These are phyloP conservation scores for Omphalotus olearius DNA, from an alignment of 1,284 basidiomycete species.

Conservation along the genomic window DNA sequence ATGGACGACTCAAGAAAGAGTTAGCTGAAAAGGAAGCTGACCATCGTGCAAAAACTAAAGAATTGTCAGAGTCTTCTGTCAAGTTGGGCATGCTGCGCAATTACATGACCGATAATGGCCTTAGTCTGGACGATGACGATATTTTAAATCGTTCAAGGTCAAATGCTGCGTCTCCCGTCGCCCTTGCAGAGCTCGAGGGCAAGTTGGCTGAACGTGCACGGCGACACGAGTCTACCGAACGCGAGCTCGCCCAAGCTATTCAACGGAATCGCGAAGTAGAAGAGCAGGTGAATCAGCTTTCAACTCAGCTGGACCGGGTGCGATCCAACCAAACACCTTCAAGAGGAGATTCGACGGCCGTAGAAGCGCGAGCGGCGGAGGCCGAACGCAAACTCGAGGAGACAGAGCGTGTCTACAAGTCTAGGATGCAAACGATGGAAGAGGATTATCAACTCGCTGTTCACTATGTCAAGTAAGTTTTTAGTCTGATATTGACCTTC, in stretches of 20 bases:
- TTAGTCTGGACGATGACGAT: conserved; percentile 71
- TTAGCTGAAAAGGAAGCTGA: conserved; percentile 67
- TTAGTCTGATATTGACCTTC: conserved; percentile 6
- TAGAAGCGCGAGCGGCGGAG: conserved; percentile 59
- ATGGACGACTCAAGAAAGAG: conserved; percentile 68
- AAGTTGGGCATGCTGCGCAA: conserved; percentile 81
- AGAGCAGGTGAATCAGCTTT: conserved; percentile 58
- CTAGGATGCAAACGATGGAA: conserved; percentile 81
- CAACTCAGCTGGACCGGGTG: conserved; percentile 61
- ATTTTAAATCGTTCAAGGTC: conserved; percentile 34
- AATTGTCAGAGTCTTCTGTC: conserved; percentile 70
- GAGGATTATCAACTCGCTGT: conserved; percentile 94
- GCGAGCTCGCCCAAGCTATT: conserved; percentile 60
- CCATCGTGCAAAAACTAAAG: conserved; percentile 63
- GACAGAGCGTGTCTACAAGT: conserved; percentile 73
- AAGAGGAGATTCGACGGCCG: conserved; percentile 30
- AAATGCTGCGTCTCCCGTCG: conserved; percentile 44
- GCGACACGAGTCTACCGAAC: conserved; percentile 70
- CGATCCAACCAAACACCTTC: conserved; percentile 51
- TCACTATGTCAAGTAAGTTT: conserved; percentile 82
- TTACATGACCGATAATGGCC: conserved; percentile 86
- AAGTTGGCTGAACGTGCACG: conserved; percentile 70
- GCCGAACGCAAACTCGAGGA: conserved; percentile 76
- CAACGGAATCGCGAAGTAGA: conserved; percentile 73
- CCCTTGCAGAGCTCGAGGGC: conserved; percentile 68